Percentiles rank a stretch among this genome's conserved stretches.
These are phyloP conservation scores for Jackrogersella minutella DNA, from an alignment of 495 filamentous ascomycete genomes.

Conservation along the genomic window DNA sequence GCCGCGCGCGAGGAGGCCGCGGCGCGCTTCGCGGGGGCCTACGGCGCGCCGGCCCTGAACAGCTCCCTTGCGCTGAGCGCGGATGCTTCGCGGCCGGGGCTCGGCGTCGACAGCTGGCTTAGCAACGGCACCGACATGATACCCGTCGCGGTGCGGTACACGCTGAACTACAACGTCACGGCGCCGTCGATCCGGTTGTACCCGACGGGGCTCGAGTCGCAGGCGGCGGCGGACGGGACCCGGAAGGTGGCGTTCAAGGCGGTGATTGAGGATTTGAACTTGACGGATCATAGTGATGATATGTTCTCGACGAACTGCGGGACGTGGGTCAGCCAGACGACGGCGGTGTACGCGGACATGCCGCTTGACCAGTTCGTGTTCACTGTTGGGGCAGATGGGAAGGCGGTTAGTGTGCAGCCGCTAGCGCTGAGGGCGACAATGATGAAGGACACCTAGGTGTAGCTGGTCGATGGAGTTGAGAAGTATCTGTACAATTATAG, in stretches of 20 bases:
- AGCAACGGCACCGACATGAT: slow-evolving; percentile 61
- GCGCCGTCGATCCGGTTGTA: slow-evolving; percentile 57
- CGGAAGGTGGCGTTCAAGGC: slow-evolving; percentile 56
- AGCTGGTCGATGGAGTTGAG: background rate
- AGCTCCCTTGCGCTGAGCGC: slow-evolving; percentile 49
- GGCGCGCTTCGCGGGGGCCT: slow-evolving; percentile 53
- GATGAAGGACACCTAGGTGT: slow-evolving; percentile 3
- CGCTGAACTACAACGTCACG: slow-evolving; percentile 43
- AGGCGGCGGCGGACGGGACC: slow-evolving; percentile 26
- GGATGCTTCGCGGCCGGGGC: slow-evolving; percentile 51
- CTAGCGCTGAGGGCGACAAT: slow-evolving; percentile 50
- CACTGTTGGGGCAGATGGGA: slow-evolving; percentile 48
- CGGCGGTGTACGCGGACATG: slow-evolving; percentile 50
- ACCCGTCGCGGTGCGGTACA: slow-evolving; percentile 44
- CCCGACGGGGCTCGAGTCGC: slow-evolving; percentile 55
- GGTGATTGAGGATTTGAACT: slow-evolving; percentile 47
- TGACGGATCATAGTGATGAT: slow-evolving; percentile 36
- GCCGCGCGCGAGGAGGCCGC: slow-evolving; percentile 55
- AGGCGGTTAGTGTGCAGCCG: slow-evolving; percentile 53
- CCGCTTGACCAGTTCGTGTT: slow-evolving; percentile 63
- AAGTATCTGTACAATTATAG: no score
- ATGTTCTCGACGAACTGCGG: slow-evolving; percentile 59
- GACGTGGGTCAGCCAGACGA: slow-evolving; percentile 59
- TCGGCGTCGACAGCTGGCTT: slow-evolving; percentile 57
- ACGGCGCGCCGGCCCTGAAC: slow-evolving; percentile 31